Conservation (phyloP, 345 rosid species). For the Schrenkiella parvula region DNA sequence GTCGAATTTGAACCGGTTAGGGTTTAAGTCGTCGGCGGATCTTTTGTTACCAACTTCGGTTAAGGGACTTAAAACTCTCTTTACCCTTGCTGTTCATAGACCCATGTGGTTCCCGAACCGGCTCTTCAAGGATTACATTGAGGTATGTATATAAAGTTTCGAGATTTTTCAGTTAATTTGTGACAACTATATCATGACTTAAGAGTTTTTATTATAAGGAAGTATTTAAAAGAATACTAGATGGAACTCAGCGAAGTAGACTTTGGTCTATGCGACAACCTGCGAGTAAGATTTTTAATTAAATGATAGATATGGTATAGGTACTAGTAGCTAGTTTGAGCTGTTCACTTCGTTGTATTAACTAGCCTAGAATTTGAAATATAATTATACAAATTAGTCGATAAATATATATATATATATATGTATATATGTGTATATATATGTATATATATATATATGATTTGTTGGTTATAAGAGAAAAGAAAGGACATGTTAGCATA, state of each 20-base stretch:
- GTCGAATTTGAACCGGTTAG: slow-evolving; percentile 45
- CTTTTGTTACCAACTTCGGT: slow-evolving; percentile 71
- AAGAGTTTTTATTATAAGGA: too few relatives aligned
- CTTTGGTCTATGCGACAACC: neutral
- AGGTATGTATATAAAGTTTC: slow-evolving; percentile 38
- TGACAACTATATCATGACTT: neutral
- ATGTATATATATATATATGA: too few relatives aligned
- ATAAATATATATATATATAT: too few relatives aligned
- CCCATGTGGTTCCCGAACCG: slow-evolving; percentile 85
- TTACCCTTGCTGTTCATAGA: slow-evolving; percentile 63
- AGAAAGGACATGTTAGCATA: neutral
- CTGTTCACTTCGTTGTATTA: neutral
- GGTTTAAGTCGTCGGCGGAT: slow-evolving; percentile 75
- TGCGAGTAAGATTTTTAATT: neutral
- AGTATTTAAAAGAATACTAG: neutral
- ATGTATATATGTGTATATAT: too few relatives aligned
- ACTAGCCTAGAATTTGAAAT: neutral
- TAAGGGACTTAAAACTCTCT: slow-evolving; percentile 70
- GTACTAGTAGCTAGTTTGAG: neutral
- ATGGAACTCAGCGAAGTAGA: neutral
- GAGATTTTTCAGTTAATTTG: neutral
- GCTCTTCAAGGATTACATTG: slow-evolving; percentile 69
- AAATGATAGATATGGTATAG: neutral
- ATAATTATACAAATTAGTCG: neutral
- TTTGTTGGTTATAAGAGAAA: neutral